Base-by-base conservation (phyloP, 345 rosid genomes). In the Murraya koenigii region DNA sequence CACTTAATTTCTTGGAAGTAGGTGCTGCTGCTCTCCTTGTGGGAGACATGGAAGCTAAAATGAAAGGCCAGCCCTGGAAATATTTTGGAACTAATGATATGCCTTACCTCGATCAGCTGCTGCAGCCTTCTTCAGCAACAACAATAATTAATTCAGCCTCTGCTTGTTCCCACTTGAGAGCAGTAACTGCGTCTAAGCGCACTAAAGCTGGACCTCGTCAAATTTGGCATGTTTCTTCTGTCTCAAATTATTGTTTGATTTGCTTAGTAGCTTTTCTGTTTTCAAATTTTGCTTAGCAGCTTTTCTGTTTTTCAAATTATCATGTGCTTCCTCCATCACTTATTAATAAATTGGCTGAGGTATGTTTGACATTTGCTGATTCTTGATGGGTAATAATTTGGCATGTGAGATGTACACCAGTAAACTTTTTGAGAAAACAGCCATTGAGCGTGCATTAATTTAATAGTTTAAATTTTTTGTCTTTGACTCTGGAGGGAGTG, bases 1-100 rank as follows among this genome's bases (percentile, higher is more conserved):
- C 85, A 28, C 91, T 80, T 83, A 94, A 89, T 83, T 89, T 97
- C 80, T 84, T 94, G 70, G 97, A 97, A 86, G 88, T 93, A 80
- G 99, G 99, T 77, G 99, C 99, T 32, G 97, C 98, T 17, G 95
- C 98, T 69, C 85, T 97, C 39, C 95, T 97, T 78, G 92, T 94
- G 52, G 98, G 95, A 71, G 97, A 97, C 78, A 88, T 94, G 94
- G 97, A 94, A 85, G 89, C 97, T 59, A 94, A 91, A 87, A 88
- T 89, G 95, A 94, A 90, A 83, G 94, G 97, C 75, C 93, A 91
- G 77, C 94, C 91, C 71, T 92, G 98, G 97, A 94, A 90, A 85
- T 89, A 87, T 88, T 89, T 94, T 77, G 97, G 98, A 71, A 93
- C 95, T 79, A 77, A 90, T 78, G 97, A 93, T 84, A 88, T 92